Evolutionary conservation across 1,284 basidiomycete genomes (phyloP).

Genomic region (Pseudomicrostroma phylloplanum): DNA sequence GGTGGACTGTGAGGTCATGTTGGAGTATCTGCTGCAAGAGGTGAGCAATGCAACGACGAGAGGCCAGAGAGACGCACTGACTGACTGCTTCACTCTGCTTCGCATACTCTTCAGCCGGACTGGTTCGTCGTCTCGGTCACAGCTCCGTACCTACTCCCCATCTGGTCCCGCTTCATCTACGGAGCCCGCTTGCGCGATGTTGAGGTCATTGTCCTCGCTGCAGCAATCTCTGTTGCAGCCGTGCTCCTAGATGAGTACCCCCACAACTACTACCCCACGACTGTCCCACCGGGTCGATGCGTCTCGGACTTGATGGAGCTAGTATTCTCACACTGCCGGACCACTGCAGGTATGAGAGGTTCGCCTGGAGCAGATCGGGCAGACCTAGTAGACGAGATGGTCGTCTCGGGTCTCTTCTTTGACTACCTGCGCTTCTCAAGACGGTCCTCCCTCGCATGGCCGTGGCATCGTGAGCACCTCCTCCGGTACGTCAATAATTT

Average conservation of each 20-base stretch:
- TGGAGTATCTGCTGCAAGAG: background rate
- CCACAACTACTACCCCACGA: background rate
- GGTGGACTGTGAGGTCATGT: background rate
- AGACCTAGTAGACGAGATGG: background rate
- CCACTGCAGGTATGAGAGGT: too few species aligned
- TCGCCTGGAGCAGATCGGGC: too few species aligned
- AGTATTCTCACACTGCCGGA: too few species aligned
- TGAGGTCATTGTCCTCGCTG: background rate
- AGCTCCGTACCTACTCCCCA: background rate
- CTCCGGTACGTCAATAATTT: background rate
- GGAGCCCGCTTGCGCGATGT: background rate
- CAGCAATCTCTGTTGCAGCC: background rate
- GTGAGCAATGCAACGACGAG: too few species aligned
- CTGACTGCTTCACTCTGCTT: too few species aligned
- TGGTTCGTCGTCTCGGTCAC: background rate
- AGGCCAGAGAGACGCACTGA: too few species aligned
- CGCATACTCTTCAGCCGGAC: background rate
- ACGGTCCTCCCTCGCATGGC: background rate
- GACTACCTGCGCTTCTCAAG: conserved; percentile 1
- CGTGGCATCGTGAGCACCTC: background rate
- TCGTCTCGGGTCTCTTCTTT: background rate
- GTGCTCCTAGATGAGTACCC: background rate
- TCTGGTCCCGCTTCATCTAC: background rate
- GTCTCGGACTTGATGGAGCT: too few species aligned
- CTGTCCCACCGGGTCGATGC: background rate